Conservation (phyloP, 352 stramenopile genomes). For the Pythium vanterpoolii region DNA sequence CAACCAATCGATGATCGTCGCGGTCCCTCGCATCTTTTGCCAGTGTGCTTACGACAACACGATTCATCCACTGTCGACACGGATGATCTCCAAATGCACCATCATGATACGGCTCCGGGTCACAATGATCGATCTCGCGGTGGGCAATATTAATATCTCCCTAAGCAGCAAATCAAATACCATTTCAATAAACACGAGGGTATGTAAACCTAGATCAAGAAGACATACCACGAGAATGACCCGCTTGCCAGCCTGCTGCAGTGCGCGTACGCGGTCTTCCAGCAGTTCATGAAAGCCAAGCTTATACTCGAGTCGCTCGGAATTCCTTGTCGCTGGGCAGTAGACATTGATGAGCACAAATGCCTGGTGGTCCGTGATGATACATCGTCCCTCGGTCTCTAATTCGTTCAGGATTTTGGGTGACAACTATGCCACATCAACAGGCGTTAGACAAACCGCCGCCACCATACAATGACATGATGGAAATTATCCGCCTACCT, state of each 20-base stretch:
- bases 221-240: conserved; percentile 63
- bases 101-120: conserved; percentile 35
- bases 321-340: conserved; percentile 66
- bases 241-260: conserved; percentile 45
- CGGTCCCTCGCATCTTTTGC: conserved; percentile 4
- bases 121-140: conserved; percentile 76
- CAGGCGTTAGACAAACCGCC: not conserved
- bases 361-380: conserved; percentile 85
- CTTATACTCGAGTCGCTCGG: conserved; percentile 84
- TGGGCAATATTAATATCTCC: conserved; percentile 85
- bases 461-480: not conserved
- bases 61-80: conserved; percentile 66
- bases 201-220: not conserved
- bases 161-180: conserved; percentile 20
- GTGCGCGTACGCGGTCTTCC: conserved; percentile 48
- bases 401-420: conserved; percentile 53
- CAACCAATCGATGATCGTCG: conserved; percentile 42
- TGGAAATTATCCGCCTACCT: conserved; percentile 27
- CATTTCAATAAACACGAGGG: not conserved
- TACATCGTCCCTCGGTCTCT: conserved; percentile 76
- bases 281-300: conserved; percentile 76
- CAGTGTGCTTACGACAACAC: conserved; percentile 28
- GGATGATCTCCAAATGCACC: conserved; percentile 54
- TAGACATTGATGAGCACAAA: conserved; percentile 91
- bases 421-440: conserved; percentile 33